phyloP scores from a whole-genome alignment of 352 stramenopile species.

The Pilasporangium apinafurcum region DNA sequence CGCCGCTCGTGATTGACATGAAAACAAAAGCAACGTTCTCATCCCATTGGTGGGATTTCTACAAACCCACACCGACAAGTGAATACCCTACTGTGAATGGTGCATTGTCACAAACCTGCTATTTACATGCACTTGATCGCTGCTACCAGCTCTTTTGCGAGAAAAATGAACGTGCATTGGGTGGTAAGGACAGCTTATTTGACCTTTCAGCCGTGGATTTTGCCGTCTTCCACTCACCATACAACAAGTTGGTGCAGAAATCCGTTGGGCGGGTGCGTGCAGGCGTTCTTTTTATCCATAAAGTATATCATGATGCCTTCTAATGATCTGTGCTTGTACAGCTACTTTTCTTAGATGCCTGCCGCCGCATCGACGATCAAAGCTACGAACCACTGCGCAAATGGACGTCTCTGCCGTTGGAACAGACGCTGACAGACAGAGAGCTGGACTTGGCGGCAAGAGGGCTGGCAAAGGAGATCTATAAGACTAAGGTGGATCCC shows the following conservation, averaged over 20 bases:
- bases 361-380: conserved; percentile 16
- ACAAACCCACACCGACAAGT: conserved; percentile 89
- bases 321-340: background rate
- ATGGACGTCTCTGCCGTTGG: conserved; percentile 72
- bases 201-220: conserved; percentile 83
- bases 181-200: conserved; percentile 21
- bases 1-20: conserved; percentile 89
- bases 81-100: conserved; percentile 97
- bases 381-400: conserved; percentile 36
- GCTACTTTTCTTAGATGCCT: conserved; percentile 56
- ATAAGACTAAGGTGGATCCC: conserved; percentile 73
- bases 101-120: conserved; percentile 92
- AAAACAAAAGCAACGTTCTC: conserved; percentile 88
- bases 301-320: background rate
- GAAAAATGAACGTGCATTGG: conserved; percentile 45
- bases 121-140: conserved; percentile 93
- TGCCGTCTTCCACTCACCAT: conserved; percentile 97
- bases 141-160: conserved; percentile 90
- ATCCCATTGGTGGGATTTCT: conserved; percentile 97
- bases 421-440: conserved; percentile 91
- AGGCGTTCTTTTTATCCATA: background rate
- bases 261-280: conserved; percentile 85
- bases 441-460: conserved; percentile 88
- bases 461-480: conserved; percentile 66
- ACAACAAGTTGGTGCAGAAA: conserved; percentile 99